Evolutionary conservation across 2,329 filamentous ascomycete species (phyloP), one percentile per base, ranked within the genome.

Genomic region (Cladophialophora carrionii): DNA sequence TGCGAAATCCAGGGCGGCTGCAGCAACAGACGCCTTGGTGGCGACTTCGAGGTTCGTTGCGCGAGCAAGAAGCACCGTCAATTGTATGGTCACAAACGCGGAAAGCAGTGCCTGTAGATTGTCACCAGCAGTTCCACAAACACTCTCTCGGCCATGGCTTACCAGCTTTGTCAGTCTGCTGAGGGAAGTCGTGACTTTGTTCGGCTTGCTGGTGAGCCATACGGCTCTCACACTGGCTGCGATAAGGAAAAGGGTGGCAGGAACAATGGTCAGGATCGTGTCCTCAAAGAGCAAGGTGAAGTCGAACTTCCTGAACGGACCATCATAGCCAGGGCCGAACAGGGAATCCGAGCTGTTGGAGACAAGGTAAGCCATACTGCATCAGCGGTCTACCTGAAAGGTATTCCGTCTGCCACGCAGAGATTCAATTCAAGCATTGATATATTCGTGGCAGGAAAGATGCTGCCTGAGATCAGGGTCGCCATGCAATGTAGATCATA

Each of bases 221-320:
- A 70, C 69, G 6, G 79, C 69, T 37, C 78, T 76, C 54, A 74
- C 71, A 8, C 75, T 75, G 43, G 74, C 68, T 24, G 75, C 54
- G n/a, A 77, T 58, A 41, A 79, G 67, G 29, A 78, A 73, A 55
- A 80, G 65, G 2, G 71, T 68, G 48, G 78, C 68, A 20, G 78
- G 78, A 17, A 78, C 63, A 31, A 78, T 73, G 22, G 73, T 71
- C 54, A 80, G 71, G 41, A 81, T 75, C 1, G 74, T 74, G 63
- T 81, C 78, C 66, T 81, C 79, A 62, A 81, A 81, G n/a, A 81
- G 72, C 53, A 81, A 73, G 24, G 79, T 79, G 66, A 81, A 81
- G 63, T 81, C 79, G 66, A 81, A 80, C 12, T 73, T 37, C 48
- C 66, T 61, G 12, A 55, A 62, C 9, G 60, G 32, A 7, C 67